Conservation (phyloP, 23 red algal species). For the Gracilaria caudata region DNA sequence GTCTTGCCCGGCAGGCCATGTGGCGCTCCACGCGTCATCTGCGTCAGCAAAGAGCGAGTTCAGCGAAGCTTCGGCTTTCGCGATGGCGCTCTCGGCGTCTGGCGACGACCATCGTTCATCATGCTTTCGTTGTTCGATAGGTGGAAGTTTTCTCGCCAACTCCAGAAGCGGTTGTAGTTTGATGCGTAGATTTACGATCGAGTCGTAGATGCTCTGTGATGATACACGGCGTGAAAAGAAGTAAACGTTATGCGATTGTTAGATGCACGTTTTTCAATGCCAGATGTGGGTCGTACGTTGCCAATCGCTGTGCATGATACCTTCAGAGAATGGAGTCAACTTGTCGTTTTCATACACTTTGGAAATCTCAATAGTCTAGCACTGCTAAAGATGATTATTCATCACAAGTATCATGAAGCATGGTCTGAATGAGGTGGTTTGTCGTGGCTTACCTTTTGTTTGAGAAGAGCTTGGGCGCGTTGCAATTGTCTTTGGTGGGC, state of each 20-base stretch:
- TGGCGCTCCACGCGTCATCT: background rate
- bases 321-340: constrained; percentile 79
- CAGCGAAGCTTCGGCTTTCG: background rate
- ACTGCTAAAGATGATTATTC: constrained; percentile 18
- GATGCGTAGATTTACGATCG: constrained; percentile 58
- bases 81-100: constrained; percentile 3
- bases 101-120: background rate
- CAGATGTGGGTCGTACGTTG: background rate
- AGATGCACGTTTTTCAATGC: background rate
- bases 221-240: background rate
- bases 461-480: constrained; percentile 27
- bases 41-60: constrained; percentile 1
- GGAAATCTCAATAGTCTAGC: constrained; percentile 28
- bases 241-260: background rate
- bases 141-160: constrained; percentile 30
- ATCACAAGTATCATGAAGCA: constrained; percentile 38
- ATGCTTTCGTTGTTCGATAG: background rate
- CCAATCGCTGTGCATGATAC: constrained; percentile 3
- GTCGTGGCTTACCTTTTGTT: constrained; percentile 44
- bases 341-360: constrained; percentile 53
- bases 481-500: constrained; percentile 7
- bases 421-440: background rate
- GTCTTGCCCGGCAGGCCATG: background rate
- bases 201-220: constrained; percentile 40
- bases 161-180: constrained; percentile 32